Base-by-base conservation (phyloP, 345 rosid genomes). In the Lenwebbia sp. region DNA sequence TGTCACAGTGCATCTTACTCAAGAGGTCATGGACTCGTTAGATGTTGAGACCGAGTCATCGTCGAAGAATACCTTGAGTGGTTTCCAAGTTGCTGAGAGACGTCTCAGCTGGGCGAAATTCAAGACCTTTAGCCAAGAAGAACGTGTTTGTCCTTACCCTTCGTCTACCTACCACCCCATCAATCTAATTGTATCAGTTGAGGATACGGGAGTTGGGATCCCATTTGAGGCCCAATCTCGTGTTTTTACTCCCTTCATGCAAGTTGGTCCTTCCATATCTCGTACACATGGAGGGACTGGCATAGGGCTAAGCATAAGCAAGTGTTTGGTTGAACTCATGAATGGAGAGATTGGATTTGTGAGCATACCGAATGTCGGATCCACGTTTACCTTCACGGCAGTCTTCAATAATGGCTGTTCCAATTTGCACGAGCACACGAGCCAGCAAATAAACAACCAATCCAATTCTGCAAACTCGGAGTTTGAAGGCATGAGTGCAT, bases 221-320 rank as follows among this genome's bases (percentile, higher is more conserved):
- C 99, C 99, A 83, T 49, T 87, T n/a, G 96, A 96, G 88, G 96
- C 97, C 54, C 99, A 96, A 83, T 85, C 97, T 83, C 98, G 98
- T 28, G 91, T 96, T 85, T 97, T 97, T 88, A 97, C 98, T 47
- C 99, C 94, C 62, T 97, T 95, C 87, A 94, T 96, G 97, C 99
- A 97, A 90, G 99, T 96, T 13, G 97, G 93, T 83, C 98, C 98
- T 40, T 97, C 98, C 60, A 95, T 94, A 84, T 94, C 99, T 21
- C 90, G 98, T 83, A 94, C 93, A 10, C 96, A 93, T 60, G 99
- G 99, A 54, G 99, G 99, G 86, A 97, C 99, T 5, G 98, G 99
- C 22, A 97, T 97, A 84, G 99, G 99, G 54, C 94, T 97, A 57
- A 97, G 99, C 93, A 97, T 97, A 90, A 96, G 98, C 94, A 97